Evolutionary conservation across 768 basidiomycete genomes (phyloP).

Genomic region (Collybiopsis luxurians): DNA sequence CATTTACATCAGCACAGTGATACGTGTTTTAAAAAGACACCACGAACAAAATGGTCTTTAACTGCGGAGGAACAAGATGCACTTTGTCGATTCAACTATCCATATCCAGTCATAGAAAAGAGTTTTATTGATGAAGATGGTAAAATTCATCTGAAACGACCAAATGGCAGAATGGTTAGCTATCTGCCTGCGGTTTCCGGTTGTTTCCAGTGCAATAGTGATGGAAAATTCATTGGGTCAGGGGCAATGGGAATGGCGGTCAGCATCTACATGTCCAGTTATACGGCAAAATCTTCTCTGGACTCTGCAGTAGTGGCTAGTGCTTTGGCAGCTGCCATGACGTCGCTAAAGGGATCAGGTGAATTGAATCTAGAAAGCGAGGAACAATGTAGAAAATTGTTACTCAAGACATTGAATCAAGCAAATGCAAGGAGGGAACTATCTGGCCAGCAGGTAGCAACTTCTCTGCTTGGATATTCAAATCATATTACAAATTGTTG

Average conservation of each 20-base stretch:
- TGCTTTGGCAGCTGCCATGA: background rate
- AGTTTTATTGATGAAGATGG: slow-evolving; percentile 3
- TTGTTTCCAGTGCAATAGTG: slow-evolving; percentile 4
- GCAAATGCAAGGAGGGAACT: background rate
- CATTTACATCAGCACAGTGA: slow-evolving; percentile 7
- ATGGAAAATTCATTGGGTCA: slow-evolving; percentile 6
- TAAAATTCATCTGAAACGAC: background rate
- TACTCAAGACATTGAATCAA: background rate
- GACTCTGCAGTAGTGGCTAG: background rate
- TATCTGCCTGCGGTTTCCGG: background rate
- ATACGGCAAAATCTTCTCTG: background rate
- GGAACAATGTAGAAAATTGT: background rate
- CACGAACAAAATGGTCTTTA: background rate
- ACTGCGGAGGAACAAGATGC: slow-evolving; percentile 8
- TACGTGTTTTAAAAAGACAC: slow-evolving; percentile 10
- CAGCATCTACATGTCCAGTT: slow-evolving; percentile 3
- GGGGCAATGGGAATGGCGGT: slow-evolving; percentile 5
- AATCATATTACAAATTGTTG: background rate
- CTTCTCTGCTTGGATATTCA: background rate
- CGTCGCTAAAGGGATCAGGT: background rate
- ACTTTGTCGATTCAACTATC: slow-evolving; percentile 7
- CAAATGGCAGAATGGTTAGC: background rate
- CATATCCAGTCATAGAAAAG: background rate
- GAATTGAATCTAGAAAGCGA: background rate
- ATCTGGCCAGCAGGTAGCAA: background rate